Evolutionary conservation across 78 protist genomes (phyloP).

Genomic region (Blattamonas nauphoetae): DNA sequence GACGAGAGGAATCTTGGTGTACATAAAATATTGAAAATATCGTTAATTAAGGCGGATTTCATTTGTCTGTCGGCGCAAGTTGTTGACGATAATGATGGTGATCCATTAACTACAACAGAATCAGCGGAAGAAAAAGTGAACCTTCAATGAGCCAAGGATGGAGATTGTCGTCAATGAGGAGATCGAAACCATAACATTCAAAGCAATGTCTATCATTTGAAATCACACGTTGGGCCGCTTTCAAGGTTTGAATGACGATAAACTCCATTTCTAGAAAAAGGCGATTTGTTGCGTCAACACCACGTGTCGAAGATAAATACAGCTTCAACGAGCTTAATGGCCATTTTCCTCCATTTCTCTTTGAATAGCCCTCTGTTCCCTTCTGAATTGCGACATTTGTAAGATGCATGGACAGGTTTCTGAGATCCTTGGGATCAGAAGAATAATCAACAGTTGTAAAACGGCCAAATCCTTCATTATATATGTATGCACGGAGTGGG

Average conservation of each 20-base stretch:
- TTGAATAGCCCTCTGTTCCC: slow-evolving; percentile 31
- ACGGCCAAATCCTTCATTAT: slow-evolving; percentile 14
- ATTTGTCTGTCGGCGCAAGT: slow-evolving; percentile 48
- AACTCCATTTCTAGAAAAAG: slow-evolving; percentile 31
- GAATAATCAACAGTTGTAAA: slow-evolving; percentile 1
- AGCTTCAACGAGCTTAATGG: slow-evolving; percentile 21
- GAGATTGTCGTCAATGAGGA: neutral
- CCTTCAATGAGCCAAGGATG: slow-evolving; percentile 6
- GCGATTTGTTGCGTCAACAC: neutral
- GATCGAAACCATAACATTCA: neutral
- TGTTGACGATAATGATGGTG: slow-evolving; percentile 58
- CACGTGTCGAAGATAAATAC: slow-evolving; percentile 14
- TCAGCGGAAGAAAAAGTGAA: slow-evolving; percentile 56
- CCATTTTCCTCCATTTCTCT: slow-evolving; percentile 51
- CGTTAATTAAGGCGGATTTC: slow-evolving; percentile 43
- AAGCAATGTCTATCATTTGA: slow-evolving; percentile 49
- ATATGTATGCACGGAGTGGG: slow-evolving; percentile 40
- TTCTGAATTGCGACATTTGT: slow-evolving; percentile 78
- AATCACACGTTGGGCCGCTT: slow-evolving; percentile 40
- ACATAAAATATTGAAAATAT: slow-evolving; percentile 39
- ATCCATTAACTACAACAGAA: slow-evolving; percentile 62
- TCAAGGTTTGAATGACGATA: slow-evolving; percentile 33
- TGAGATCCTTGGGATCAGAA: slow-evolving; percentile 4
- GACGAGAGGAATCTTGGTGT: slow-evolving; percentile 8
- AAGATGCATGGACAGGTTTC: slow-evolving; percentile 46